These are phyloP conservation scores for Solanum corneliomulleri DNA, from an alignment of 257 asterid genomes.

Conservation along the genomic window DNA sequence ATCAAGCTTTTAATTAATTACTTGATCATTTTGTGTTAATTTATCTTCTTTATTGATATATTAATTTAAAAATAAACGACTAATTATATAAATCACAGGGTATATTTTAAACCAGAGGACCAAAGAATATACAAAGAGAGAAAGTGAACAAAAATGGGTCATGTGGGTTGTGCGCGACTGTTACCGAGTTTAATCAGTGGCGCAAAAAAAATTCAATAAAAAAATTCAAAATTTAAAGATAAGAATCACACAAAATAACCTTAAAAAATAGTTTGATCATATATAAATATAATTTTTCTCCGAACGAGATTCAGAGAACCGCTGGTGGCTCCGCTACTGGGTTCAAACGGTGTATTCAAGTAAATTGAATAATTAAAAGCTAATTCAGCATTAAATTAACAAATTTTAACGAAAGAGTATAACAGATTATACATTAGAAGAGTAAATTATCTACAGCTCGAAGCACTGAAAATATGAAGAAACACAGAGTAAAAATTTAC, in stretches of 20 bases:
- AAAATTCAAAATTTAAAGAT: too few species aligned
- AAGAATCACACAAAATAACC: too few species aligned
- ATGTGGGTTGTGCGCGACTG: not conserved
- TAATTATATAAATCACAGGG: rapidly evolving
- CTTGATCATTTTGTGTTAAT: too few species aligned
- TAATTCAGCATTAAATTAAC: not conserved
- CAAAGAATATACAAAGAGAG: not conserved
- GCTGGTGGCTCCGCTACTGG: not conserved
- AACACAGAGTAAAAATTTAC: not conserved
- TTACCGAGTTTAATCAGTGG: not conserved
- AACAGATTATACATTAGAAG: too few species aligned
- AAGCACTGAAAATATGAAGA: not conserved
- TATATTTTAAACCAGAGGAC: too few species aligned
- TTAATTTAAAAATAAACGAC: too few species aligned
- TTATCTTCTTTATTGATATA: too few species aligned
- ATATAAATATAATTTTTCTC: too few species aligned
- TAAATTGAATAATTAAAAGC: not conserved
- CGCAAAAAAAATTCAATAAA: too few species aligned
- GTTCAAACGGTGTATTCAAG: not conserved
- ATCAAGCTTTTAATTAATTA: too few species aligned
- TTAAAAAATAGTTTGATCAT: too few species aligned
- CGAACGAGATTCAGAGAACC: too few species aligned
- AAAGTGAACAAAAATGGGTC: not conserved
- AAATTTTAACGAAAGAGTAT: not conserved
- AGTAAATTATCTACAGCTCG: not conserved